Evolutionary conservation across 257 asterid genomes (phyloP), one percentile per base, ranked within the genome.

Genomic region (Solanum arcanum): DNA sequence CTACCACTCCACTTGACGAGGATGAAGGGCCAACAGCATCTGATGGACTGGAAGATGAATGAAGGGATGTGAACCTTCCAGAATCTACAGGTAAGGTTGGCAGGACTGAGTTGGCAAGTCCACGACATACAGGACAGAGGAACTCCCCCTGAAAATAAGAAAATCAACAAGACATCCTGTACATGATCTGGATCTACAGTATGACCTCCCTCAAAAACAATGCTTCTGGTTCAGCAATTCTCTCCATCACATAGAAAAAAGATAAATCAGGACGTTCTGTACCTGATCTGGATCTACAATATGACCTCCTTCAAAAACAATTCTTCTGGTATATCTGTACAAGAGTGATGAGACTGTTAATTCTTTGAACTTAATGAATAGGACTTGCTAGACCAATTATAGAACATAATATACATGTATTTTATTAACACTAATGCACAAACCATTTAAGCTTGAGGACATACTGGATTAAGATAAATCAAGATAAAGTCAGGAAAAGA

Each of bases 271-370:
- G 89, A 73, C 75, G 81, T 72, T 35, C 66, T 75, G 73, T 92
- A 97, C 99, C 99, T 93, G 98, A 88, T 96, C 99, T 9, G 99
- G 98, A 92, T 97, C 99, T 76, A 96, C 99, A 78, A 97, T 91
- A 86, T 96, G 98, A 88, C 97, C 98, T 90, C 99, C 99, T 95
- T 97, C 99, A 85, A 95, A 96, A 46, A 92, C 94, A 88, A 95
- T 92, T 91, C 99, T 96, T 92, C 98, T 93, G 72, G 25, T 89
- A 88, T 89, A 91, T 88, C 99, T 97, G 94, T 80, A 56, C 66
- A 89, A 87, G 33, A 70, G 83, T 78, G 83, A 87, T 80, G 85
- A 81, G 69, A 16, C 27, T 76, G 64, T 81, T 81, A 31, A 29
- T 49, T 1, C 18, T 47, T 3, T 81, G 44, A 81, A 81, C 69